These are phyloP conservation scores for Xylariaceae sp. DNA, from an alignment of 2,329 filamentous ascomycete species.

Conservation along the genomic window DNA sequence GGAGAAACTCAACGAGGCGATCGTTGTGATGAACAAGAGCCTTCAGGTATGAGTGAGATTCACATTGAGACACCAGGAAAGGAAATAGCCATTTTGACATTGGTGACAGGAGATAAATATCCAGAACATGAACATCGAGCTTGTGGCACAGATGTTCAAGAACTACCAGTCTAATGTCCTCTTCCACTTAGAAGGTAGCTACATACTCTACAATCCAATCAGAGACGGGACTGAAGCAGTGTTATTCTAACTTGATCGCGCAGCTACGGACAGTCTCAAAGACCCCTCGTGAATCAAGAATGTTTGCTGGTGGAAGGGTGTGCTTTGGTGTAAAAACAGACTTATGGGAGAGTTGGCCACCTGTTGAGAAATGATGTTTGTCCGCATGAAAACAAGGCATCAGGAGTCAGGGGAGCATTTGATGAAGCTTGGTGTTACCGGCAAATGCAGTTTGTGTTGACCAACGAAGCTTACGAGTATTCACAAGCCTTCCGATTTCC, in stretches of 20 bases:
- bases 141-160: constrained; percentile 99
- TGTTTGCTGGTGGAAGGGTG: background rate
- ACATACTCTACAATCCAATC: background rate
- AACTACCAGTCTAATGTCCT: constrained; percentile 98
- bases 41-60: constrained; percentile 65
- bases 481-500: too few relatives aligned
- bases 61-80: background rate
- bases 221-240: background rate
- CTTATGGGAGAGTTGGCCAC: background rate
- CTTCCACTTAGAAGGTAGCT: constrained; percentile 90
- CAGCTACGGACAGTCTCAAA: constrained; percentile 82
- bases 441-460: too few relatives aligned
- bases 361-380: background rate
- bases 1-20: constrained; percentile 97
- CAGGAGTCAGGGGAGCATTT: too few relatives aligned
- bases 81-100: background rate
- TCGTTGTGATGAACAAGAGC: constrained; percentile 89
- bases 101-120: constrained; percentile 87
- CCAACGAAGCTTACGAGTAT: too few relatives aligned
- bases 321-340: background rate
- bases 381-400: too few relatives aligned
- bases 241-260: constrained; percentile 7
- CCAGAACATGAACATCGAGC: constrained; percentile 97
- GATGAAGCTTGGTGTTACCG: too few relatives aligned
- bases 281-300: constrained; percentile 63